phyloP scores from a whole-genome alignment of 2,329 filamentous ascomycete genomes.

The Ceratocystis destructans region DNA sequence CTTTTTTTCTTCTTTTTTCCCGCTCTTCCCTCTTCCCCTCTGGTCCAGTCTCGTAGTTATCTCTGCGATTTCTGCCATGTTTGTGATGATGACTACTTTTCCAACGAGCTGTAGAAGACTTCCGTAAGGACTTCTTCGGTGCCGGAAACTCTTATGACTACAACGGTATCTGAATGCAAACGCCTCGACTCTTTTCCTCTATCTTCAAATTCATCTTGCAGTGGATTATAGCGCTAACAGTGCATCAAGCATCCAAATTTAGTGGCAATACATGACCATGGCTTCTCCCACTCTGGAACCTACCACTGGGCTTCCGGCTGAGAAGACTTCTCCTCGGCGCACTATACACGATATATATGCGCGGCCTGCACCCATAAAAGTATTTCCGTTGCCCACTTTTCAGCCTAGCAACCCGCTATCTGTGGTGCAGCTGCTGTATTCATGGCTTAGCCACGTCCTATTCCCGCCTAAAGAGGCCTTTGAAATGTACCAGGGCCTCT shows the following conservation, averaged over 20 bases:
- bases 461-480: conserved; percentile 50
- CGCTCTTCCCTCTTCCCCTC: background rate
- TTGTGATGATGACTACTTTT: conserved; percentile 47
- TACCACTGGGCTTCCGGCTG: background rate
- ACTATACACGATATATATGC: conserved; percentile 62
- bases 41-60: background rate
- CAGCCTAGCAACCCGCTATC: conserved; percentile 89
- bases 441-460: conserved; percentile 61
- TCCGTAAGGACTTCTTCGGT: conserved; percentile 20
- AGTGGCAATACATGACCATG: conserved; percentile 10
- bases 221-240: background rate
- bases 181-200: conserved; percentile 10
- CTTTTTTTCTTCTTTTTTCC: background rate
- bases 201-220: background rate
- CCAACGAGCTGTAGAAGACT: conserved; percentile 19
- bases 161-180: conserved; percentile 77
- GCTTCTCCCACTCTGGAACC: background rate
- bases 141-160: conserved; percentile 52
- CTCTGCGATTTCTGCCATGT: background rate
- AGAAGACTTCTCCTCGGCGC: conserved; percentile 23
- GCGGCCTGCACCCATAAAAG: conserved; percentile 64
- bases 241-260: conserved; percentile 9
- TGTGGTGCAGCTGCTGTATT: conserved; percentile 62
- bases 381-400: conserved; percentile 73
- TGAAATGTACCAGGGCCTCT: conserved; percentile 56